phyloP scores from a whole-genome alignment of 75 land plant genomes.

The Chamaecyparis obtusa region DNA sequence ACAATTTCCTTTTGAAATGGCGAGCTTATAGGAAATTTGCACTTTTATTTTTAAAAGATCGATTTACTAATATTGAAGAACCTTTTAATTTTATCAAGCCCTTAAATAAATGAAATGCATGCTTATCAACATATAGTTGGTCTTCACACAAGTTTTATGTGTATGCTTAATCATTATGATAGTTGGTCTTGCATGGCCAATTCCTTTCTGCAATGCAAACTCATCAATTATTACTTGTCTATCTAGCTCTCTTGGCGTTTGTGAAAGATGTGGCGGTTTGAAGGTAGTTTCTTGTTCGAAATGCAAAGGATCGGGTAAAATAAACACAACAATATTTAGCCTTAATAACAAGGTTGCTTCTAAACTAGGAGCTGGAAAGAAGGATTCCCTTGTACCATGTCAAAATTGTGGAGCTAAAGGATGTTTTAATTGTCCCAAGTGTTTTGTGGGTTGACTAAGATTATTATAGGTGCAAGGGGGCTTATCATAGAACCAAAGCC shows the following conservation, averaged over 20 bases:
- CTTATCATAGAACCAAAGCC: not conserved
- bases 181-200: not conserved
- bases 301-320: constrained; percentile 9
- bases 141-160: not conserved
- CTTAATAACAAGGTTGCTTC: not conserved
- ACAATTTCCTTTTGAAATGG: not conserved
- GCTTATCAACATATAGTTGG: not conserved
- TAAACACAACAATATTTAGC: not conserved
- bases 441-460: not conserved
- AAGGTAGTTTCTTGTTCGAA: constrained; percentile 11
- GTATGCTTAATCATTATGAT: not conserved
- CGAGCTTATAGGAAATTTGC: not conserved
- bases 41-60: not conserved
- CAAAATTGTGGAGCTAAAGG: constrained; percentile 12
- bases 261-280: constrained; percentile 14
- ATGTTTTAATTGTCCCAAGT: constrained; percentile 6
- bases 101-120: not conserved
- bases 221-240: not conserved
- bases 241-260: not conserved
- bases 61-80: not conserved
- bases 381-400: not conserved
- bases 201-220: not conserved
- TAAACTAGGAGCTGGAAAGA: not conserved
- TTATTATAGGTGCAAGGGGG: not conserved
- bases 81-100: not conserved